These are phyloP conservation scores for Penicillium ucsense DNA, from an alignment of 495 filamentous ascomycete genomes.

Conservation along the genomic window DNA sequence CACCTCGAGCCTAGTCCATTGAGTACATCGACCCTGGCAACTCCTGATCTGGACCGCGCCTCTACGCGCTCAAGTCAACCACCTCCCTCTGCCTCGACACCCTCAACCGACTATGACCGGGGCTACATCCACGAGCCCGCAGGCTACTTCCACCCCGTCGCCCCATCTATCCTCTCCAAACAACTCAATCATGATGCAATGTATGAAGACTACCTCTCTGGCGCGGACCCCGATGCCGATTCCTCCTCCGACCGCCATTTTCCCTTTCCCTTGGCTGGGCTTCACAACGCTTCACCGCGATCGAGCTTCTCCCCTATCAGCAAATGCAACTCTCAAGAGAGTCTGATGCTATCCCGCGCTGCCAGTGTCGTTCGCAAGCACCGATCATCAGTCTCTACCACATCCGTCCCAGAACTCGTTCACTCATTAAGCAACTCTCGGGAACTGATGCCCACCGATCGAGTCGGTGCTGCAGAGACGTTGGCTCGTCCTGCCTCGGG, in stretches of 20 bases:
- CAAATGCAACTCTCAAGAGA: conserved; percentile 50
- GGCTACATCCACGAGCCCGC: conserved; percentile 16
- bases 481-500: conserved; percentile 20
- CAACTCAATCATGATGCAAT: conserved; percentile 33
- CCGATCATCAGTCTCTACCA: conserved; percentile 47
- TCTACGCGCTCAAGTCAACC: conserved; percentile 27
- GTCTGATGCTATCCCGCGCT: conserved; percentile 40
- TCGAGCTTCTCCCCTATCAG: conserved; percentile 48
- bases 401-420: conserved; percentile 47
- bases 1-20: conserved; percentile 17
- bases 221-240: conserved; percentile 17
- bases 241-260: conserved; percentile 32
- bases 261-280: conserved; percentile 29
- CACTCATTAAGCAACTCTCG: conserved; percentile 39
- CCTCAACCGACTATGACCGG: conserved; percentile 20
- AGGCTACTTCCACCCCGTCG: conserved; percentile 31
- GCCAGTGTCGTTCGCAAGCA: conserved; percentile 42
- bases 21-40: conserved; percentile 22
- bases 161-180: conserved; percentile 23
- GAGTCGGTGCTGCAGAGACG: conserved; percentile 20
- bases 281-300: conserved; percentile 31
- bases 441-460: conserved; percentile 30
- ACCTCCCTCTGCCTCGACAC: conserved; percentile 22
- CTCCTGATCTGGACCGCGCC: conserved; percentile 31
- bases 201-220: conserved; percentile 39